Base-by-base conservation (phyloP, 1,284 basidiomycete species). In the Cryptococcus depauperatus region DNA sequence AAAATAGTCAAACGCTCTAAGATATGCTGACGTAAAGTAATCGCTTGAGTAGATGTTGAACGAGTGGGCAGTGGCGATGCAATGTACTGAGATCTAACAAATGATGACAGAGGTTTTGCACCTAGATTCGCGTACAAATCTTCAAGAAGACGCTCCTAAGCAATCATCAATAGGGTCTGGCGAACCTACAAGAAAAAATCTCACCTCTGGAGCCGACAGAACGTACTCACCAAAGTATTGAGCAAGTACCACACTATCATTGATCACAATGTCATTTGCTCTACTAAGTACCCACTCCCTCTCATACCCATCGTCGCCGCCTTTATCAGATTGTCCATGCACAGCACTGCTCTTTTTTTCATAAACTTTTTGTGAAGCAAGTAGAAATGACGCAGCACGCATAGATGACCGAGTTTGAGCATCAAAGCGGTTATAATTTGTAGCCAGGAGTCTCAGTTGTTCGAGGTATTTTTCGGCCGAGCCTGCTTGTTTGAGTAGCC, bases 1-100 rank as follows among this genome's bases (percentile, higher is more conserved):
- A 97, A 97, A 27, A 98, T 74, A 0, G 90, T 88, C 11, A 95
- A 74, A 22, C 93, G 77, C 69, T 97, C 86, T n/a, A 93, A 71
- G 1, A 93, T 80, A 27, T 89, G 74, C 21, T 52, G 48, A 10
- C 64, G 57, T 5, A 62, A 46, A 1, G 50, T 46, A 2, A 40
- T 60, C 13, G 69, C 59, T 9, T 54, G 37, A 13, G 61, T 50
- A 0, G 70, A 61, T 2, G 63, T 41, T 0, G 35, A 35, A 13
- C 35, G 39, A 4, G 34, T 41, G 38, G 43, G 49, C 23, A 25
- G 11, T 21, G 47, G 43, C 11, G 43, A 29, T n/a, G 44, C 22
- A 1, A 80, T 77, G 57, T 85, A 84, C 37, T 85, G 80, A 57
- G 91, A 85, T 48, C 78, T 77, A 30, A 96, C 79, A 18, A 89